phyloP scores from a whole-genome alignment of 805 yeast species.

The Spencermartinsiella europaea region DNA sequence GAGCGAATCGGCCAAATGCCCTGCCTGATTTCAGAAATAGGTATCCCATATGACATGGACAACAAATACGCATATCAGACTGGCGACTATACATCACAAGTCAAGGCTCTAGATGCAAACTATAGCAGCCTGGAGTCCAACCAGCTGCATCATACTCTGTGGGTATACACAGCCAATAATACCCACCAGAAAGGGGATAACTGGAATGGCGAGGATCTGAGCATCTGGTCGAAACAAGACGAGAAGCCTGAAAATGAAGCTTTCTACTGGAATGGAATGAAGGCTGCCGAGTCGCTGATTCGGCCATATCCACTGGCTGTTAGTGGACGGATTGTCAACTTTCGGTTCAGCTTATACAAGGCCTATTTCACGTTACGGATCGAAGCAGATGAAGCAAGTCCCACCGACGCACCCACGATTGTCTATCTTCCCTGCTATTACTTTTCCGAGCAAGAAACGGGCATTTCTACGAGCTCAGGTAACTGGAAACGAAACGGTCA shows the following conservation, averaged over 20 bases:
- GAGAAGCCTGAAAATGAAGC: conserved; percentile 4
- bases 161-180: conserved; percentile 75
- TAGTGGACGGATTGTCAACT: conserved; percentile 15
- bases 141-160: conserved; percentile 66
- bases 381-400: conserved; percentile 5
- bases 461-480: conserved; percentile 54
- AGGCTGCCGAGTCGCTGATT: conserved; percentile 63
- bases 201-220: conserved; percentile 91
- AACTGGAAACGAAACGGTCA: conserved; percentile 43
- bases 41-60: conserved; percentile 95
- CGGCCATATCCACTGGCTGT: conserved; percentile 62
- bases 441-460: conserved; percentile 46
- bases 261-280: conserved; percentile 16
- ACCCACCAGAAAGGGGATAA: conserved; percentile 78
- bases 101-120: conserved; percentile 75
- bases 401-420: conserved; percentile 41
- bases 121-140: conserved; percentile 70
- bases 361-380: conserved; percentile 16
- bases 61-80: conserved; percentile 57
- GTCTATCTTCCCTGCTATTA: conserved; percentile 71
- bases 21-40: conserved; percentile 78
- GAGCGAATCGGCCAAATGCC: conserved; percentile 63
- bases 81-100: conserved; percentile 65
- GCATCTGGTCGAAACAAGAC: conserved; percentile 73
- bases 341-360: conserved; percentile 18